Evolutionary conservation across 305 asterid species (phyloP).

Genomic region (Solanum hybrid): DNA sequence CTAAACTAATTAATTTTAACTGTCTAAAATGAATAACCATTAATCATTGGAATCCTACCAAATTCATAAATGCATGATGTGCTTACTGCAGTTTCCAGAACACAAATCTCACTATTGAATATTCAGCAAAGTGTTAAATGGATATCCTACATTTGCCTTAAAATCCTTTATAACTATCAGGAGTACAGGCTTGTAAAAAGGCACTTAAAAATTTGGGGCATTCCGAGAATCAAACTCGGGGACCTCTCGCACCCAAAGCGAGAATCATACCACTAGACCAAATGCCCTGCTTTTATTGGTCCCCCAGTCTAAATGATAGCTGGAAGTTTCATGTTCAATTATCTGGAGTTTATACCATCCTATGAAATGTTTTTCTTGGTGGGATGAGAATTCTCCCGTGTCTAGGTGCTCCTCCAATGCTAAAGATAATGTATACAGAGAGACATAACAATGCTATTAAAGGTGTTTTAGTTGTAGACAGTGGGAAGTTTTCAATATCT

Average conservation of each 20-base stretch:
- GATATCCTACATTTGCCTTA: not conserved
- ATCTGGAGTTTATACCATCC: not conserved
- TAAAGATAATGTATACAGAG: not conserved
- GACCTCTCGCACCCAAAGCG: conserved; percentile 98
- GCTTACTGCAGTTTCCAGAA: not conserved
- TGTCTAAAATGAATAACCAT: not conserved
- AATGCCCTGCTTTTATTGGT: not conserved
- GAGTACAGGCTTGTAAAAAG: not conserved
- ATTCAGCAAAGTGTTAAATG: not conserved
- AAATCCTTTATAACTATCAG: not conserved
- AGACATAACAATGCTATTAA: not conserved
- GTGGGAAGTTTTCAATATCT: not conserved
- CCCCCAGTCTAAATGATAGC: not conserved
- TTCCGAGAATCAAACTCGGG: conserved; percentile 88
- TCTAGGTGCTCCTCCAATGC: not conserved
- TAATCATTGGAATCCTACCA: not conserved
- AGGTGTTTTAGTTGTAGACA: not conserved
- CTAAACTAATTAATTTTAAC: not conserved
- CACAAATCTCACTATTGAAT: not conserved
- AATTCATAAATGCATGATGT: not conserved
- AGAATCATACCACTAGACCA: conserved; percentile 67
- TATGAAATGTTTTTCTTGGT: not conserved
- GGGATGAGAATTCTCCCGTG: not conserved
- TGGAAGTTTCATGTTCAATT: not conserved
- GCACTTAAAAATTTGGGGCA: conserved; percentile 24